Conservation (phyloP, 371 early-diverging fungal genomes). For the Actinomucor elegans region DNA sequence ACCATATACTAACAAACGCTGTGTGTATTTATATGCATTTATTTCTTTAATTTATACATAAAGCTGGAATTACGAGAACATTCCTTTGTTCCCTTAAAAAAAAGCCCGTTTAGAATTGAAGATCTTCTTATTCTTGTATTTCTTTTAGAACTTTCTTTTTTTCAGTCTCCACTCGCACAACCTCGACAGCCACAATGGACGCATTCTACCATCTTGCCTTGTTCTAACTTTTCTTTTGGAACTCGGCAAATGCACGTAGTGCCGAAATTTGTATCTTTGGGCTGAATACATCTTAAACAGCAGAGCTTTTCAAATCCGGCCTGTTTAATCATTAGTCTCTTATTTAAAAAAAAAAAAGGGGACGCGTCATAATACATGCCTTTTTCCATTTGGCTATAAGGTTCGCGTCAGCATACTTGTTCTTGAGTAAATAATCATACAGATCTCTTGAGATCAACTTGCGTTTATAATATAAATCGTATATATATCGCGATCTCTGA, state of each 20-base stretch:
- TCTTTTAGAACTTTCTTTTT: constrained; percentile 3
- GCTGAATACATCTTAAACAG: constrained; percentile 96
- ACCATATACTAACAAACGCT: no score
- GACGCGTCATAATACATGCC: constrained; percentile 46
- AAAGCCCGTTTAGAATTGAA: no score
- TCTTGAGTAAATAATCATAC: constrained; percentile 90
- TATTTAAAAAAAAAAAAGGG: background rate
- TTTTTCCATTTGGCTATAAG: constrained; percentile 99
- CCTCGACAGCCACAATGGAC: constrained; percentile 93
- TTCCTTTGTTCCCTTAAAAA: constrained; percentile 10
- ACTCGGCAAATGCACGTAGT: constrained; percentile 98
- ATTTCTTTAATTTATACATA: no score
- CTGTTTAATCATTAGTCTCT: constrained; percentile 35
- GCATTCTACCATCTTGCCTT: constrained; percentile 90
- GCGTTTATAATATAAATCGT: constrained; percentile 93
- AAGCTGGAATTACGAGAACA: constrained; percentile 22
- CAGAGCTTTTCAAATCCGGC: constrained; percentile 98
- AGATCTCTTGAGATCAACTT: constrained; percentile 90
- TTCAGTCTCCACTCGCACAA: constrained; percentile 62
- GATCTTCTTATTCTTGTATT: constrained; percentile 9
- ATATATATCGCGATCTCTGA: constrained; percentile 95
- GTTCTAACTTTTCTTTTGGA: constrained; percentile 87
- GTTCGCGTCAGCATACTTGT: constrained; percentile 91
- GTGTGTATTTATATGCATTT: no score
- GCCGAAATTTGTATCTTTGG: constrained; percentile 96